These are phyloP conservation scores for Saccharomyces cerevisiae DNA, from an alignment of 805 yeast genomes.

Conservation along the genomic window DNA sequence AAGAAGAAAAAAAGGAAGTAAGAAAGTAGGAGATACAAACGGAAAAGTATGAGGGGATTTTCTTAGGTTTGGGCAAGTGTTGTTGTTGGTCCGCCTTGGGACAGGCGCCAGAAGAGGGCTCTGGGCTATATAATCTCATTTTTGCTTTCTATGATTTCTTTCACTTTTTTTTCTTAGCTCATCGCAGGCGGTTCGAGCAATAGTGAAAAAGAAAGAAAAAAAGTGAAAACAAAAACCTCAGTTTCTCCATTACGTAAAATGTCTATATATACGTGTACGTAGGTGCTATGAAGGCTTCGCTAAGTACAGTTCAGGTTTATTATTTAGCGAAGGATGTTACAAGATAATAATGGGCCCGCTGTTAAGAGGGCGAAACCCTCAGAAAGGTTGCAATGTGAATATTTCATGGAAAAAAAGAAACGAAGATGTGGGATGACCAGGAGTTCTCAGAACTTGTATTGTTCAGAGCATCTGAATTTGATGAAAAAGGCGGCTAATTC, in stretches of 20 bases:
- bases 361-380: background rate
- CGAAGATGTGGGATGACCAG: slow-evolving; percentile 30
- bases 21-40: too few relatives aligned
- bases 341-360: background rate
- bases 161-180: background rate
- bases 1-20: too few relatives aligned
- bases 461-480: slow-evolving; percentile 72
- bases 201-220: background rate
- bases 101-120: too few relatives aligned
- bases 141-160: background rate
- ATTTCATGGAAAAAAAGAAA: slow-evolving; percentile 18
- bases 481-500: slow-evolving; percentile 32
- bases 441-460: slow-evolving; percentile 23
- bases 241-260: background rate
- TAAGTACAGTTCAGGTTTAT: background rate
- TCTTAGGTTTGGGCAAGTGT: too few relatives aligned
- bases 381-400: slow-evolving; percentile 20
- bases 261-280: background rate
- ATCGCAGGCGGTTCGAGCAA: background rate
- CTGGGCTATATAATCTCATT: background rate
- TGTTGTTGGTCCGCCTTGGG: too few relatives aligned
- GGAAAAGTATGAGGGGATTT: too few relatives aligned
- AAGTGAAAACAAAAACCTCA: background rate
- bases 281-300: background rate
- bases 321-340: background rate